phyloP scores from a whole-genome alignment of 163 green algal species.

The Scenedesmus sp. region DNA sequence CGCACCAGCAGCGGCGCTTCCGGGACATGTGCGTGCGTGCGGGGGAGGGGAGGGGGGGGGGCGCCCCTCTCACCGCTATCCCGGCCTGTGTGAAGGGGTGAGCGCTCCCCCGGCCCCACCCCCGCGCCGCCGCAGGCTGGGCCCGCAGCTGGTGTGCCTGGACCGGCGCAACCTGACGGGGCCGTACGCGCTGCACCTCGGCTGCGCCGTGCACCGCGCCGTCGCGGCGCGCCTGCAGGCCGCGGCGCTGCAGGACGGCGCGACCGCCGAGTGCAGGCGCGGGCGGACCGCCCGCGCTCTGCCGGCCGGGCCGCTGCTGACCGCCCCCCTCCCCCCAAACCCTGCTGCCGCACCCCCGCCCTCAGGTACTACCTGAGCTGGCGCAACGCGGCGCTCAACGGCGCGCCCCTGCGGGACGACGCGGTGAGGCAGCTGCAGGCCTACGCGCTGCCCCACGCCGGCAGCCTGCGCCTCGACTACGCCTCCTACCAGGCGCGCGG shows the following conservation, averaged over 20 bases:
- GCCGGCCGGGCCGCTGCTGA: not conserved
- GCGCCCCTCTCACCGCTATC: no score
- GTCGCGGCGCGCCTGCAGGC: constrained; percentile 34
- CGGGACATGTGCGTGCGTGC: constrained; percentile 37
- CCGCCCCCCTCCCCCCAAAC: no score
- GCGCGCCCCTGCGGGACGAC: constrained; percentile 36
- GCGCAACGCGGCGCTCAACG: constrained; percentile 58
- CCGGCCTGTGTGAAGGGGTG: no score
- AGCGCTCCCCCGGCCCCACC: no score
- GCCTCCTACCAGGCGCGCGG: constrained; percentile 54
- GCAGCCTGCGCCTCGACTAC: constrained; percentile 62
- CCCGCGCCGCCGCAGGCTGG: constrained; percentile 24
- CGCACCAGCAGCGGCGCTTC: constrained; percentile 52
- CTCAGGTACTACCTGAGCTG: constrained; percentile 64
- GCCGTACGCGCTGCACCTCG: constrained; percentile 60
- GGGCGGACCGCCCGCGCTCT: not conserved
- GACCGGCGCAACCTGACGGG: constrained; percentile 57
- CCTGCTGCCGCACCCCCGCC: no score
- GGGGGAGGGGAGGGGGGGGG: no score
- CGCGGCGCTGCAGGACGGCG: constrained; percentile 24
- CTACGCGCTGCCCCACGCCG: constrained; percentile 53
- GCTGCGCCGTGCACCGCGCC: constrained; percentile 50
- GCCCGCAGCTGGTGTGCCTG: constrained; percentile 37
- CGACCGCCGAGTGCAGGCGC: constrained; percentile 23
- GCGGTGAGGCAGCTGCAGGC: constrained; percentile 51